Base-by-base conservation (phyloP, 2,329 filamentous ascomycete species). In the Fusarium sp. region DNA sequence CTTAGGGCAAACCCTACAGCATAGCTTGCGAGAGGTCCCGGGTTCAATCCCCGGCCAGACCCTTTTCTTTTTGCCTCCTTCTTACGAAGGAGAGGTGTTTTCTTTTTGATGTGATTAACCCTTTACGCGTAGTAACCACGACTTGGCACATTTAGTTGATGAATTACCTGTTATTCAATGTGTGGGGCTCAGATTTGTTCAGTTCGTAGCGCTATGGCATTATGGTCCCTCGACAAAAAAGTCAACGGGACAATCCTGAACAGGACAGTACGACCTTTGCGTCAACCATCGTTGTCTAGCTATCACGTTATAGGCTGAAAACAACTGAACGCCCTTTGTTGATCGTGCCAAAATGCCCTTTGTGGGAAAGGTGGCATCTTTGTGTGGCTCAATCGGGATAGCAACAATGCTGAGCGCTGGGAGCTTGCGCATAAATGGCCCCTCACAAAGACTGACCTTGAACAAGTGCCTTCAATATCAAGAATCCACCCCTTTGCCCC, bases 1-100 rank as follows among this genome's bases (percentile, higher is more conserved):
- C 87, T 89, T 89, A 89, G 87, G 86, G 87, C 77, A 70, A 68
- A 80, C 77, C 78, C 79, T 77, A 71, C 29, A 77, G 78, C 77
- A 71, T 11, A 61, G 70, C 68, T 74, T 81, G 80, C 80, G 80
- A 80, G 80, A 81, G 80, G 80, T 81, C 80, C 79, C 80, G 80
- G 79, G 80, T 81, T 81, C 80, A 79, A 81, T 81, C 79, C 80
- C 78, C 80, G 80, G 80, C 79, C 79, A 80, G 79, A 80, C 79
- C 79, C 79, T 72, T 67, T 31, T 34, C 68, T 76, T 75, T 77
- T 75, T 77, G 36, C 16, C 16, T 2, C 2, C 2, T 40, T 3
- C 18, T 13, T 6, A 18, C 5, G 10, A 11, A 6, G 16, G 10
- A 13, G 9, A 18, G 1, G 3, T 40, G 3, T 13, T 11, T 40